Evolutionary conservation across 495 filamentous ascomycete genomes (phyloP), one percentile per base, ranked within the genome.

Genomic region (Trichodelitschia bisporula): DNA sequence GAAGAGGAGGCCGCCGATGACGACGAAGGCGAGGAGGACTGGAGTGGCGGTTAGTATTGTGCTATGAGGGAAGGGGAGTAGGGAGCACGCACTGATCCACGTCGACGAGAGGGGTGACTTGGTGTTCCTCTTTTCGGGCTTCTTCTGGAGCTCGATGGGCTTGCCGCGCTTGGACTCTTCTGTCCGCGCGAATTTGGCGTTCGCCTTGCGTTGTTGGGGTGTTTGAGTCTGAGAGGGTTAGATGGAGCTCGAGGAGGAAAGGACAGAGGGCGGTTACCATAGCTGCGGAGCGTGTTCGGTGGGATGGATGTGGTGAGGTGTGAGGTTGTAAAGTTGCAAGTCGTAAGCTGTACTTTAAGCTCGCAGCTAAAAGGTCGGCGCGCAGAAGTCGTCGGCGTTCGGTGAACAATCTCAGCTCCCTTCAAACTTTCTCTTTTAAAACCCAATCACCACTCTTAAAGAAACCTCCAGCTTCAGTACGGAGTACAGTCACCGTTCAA

Each of bases 221-320:
- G 86, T 97, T 72, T 97, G 86, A 17, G 75, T 74, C 83, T 97
- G 40, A 35, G n/a, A n/a, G n/a, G n/a, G n/a, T n/a, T n/a, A n/a
- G n/a, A n/a, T n/a, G n/a, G n/a, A n/a, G 21, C n/a, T n/a, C 6
- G 21, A 6, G 21, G 21, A 24, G 21, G 21, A 24, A n/a, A 24
- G n/a, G 21, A 24, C 6, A 24, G 6, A 6, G 21, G 21, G 21
- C 21, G 21, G 6, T n/a, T n/a, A 24, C 21, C 21, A 24, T 24
- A 6, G 21, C 21, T 24, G n/a, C 21, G 21, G 21, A n/a, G n/a
- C n/a, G n/a, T n/a, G n/a, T n/a, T n/a, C n/a, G n/a, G n/a, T n/a
- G n/a, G n/a, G n/a, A n/a, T n/a, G n/a, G n/a, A n/a, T n/a, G n/a
- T n/a, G n/a, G n/a, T n/a, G n/a, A n/a, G n/a, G n/a, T n/a, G n/a